A percentile compares a stretch with the other conserved stretches of the same genome.
Conservation (phyloP, 768 basidiomycete species). For the Xanthoconium stramineum region DNA sequence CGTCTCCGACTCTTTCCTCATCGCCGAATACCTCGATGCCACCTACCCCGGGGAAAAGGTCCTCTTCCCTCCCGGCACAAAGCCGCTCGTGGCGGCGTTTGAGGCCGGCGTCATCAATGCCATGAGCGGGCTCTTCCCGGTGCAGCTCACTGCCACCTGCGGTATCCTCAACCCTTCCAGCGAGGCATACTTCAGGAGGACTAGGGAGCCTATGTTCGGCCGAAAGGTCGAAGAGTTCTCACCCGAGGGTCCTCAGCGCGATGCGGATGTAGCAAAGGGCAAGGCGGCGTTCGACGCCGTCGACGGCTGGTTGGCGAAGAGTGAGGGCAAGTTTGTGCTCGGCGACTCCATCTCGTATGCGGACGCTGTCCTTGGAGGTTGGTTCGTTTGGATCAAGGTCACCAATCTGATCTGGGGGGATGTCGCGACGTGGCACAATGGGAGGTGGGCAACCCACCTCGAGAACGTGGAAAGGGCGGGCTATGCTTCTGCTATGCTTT, state of each 20-base stretch:
- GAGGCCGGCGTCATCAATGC: slow-evolving; percentile 16
- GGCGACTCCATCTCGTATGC: slow-evolving; percentile 35
- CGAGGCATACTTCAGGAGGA: slow-evolving; percentile 32
- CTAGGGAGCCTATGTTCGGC: slow-evolving; percentile 32
- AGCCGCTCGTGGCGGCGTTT: slow-evolving; percentile 41
- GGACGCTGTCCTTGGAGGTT: slow-evolving; percentile 34
- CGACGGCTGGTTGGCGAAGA: slow-evolving; percentile 30
- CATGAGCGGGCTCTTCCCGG: slow-evolving; percentile 7
- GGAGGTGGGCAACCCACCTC: slow-evolving; percentile 37
- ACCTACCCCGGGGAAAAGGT: slow-evolving; percentile 36
- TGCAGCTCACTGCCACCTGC: slow-evolving; percentile 15
- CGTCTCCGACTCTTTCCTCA: slow-evolving; percentile 40
- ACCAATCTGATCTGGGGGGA: slow-evolving; percentile 33
- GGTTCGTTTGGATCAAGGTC: slow-evolving; percentile 35
- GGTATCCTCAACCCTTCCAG: slow-evolving; percentile 26
- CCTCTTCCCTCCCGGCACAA: slow-evolving; percentile 41
- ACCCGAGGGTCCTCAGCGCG: slow-evolving; percentile 27
- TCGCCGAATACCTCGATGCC: slow-evolving; percentile 46
- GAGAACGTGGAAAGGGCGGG: slow-evolving; percentile 27
- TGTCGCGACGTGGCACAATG: slow-evolving; percentile 35
- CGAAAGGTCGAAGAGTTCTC: slow-evolving; percentile 36
- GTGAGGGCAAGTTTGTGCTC: slow-evolving; percentile 31
- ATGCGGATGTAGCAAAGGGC: slow-evolving; percentile 26
- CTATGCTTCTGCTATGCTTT: slow-evolving; percentile 26
- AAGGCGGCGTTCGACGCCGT: slow-evolving; percentile 26